Evolutionary conservation across 805 yeast species (phyloP), one percentile per base, ranked within the genome.

Genomic region (Groenewaldozyma tartarivorans): DNA sequence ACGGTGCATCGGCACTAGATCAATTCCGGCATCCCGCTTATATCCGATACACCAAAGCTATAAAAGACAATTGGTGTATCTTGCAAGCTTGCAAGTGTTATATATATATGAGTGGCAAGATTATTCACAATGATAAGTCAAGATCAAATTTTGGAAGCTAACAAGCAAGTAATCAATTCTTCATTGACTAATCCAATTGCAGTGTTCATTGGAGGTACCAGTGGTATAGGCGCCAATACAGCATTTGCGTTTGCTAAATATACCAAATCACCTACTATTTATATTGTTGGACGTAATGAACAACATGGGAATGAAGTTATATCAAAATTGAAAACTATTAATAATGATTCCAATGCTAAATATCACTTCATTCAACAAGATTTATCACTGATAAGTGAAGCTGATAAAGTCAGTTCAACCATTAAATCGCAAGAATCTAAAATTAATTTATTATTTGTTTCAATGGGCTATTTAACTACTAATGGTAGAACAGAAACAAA

Each of bases 401-500:
- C 46, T 15, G 50, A 50, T 19, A 31, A 30, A 21, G 35, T 50
- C 6, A 37, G 41, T 4, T 39, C 39, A 15, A 33, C 35, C 7
- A 36, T 48, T 37, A 33, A 36, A 35, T 17, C 20, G 24, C 42
- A 46, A 13, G 54, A 44, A 16, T 20, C 31, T 21, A 48, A 48
- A 39, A 38, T 52, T 36, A 52, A 50, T 40, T 38, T 52, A 39
- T 34, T 52, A 22, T 48, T 43, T 24, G 32, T 45, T 31, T 33
- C 51, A 15, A 35, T 46, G 20, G 56, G 56, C 4, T 40, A 35
- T 15, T 33, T 45, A 15, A 43, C 44, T n/a, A 33, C 66, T 35
- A 63, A 61, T 39, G 73, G 72, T 19, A 58, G 58, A 36, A 42
- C 26, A 2, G 58, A 52, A 37, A 54, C 48, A 9, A 16, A 43